Evolutionary conservation across 305 asterid species (phyloP), one percentile per base, ranked within the genome.

Genomic region (Fraxinus paxiana): DNA sequence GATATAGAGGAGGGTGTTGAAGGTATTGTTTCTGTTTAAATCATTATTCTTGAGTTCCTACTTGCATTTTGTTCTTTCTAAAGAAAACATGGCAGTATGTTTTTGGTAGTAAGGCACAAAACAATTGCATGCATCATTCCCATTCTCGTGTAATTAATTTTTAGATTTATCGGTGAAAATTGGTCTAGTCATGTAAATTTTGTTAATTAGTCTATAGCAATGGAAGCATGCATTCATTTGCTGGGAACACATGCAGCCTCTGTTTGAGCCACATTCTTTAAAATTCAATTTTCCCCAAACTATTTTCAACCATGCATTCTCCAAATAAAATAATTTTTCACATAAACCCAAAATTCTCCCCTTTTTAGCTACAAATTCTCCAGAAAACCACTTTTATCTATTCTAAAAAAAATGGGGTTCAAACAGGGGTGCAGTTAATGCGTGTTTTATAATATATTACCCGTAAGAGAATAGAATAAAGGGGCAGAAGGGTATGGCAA

Each of bases 1-100:
- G 98, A 95, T 88, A 95, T 95, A 86, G 98, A 95, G 88, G 98
- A 95, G 87, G 98, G 98, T 34, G 95, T 95, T 84, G 98, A 93
- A 93, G 98, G 98, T 93, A 90, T 38, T 73, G 56, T 87, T 67
- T 74, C 78, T 78, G 76, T 70, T 83, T 63, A 73, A 81, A 81
- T 74, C 9, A 67, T 70, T 80, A 79, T 54, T 28, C 61, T 63
- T 76, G 18, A 34, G 26, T 81, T 83, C 80, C 74, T 54, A 67
- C 18, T 12, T 67, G 37, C 73, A 67, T 10, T 67, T 67, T 67
- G 73, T 67, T 67, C 37, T 24, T 65, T 61, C 30, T 13, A 65
- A 65, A 65, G 37, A 65, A 67, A 67, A 13, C 17, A 12, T 67
- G 37, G 13, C 37, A 67, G 3, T 28, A 12, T 31, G 31, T 67